Percentiles rank a stretch among this genome's conserved stretches.
Conservation (phyloP, 139 green algal genomes). For the Volvox africanus region DNA sequence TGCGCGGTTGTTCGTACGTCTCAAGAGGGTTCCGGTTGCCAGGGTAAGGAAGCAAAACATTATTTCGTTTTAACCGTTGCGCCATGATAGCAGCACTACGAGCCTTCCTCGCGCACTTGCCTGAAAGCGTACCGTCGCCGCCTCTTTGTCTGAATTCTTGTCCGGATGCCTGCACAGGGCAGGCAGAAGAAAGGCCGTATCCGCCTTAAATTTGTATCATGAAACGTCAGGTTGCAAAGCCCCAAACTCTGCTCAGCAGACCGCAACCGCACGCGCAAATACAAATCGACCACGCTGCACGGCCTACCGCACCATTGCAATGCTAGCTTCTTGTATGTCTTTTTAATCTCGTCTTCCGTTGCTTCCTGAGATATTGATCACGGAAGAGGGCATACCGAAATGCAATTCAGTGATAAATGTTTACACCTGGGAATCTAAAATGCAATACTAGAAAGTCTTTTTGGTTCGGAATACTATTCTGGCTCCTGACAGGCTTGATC, state of each 20-base stretch:
- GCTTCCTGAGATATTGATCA: slow-evolving; percentile 2
- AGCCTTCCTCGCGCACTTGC: neutral
- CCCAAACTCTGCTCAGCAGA: neutral
- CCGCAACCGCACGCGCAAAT: neutral
- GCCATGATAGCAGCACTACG: no score
- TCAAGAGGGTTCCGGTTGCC: no score
- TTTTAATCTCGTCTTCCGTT: slow-evolving; percentile 48
- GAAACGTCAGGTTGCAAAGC: neutral
- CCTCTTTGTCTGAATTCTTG: slow-evolving; percentile 61
- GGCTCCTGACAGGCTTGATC: no score
- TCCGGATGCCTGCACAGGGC: slow-evolving; percentile 62
- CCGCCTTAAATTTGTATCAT: no score
- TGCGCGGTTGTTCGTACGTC: no score
- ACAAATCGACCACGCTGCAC: neutral
- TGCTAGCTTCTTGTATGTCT: slow-evolving; percentile 55
- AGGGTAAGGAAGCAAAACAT: no score
- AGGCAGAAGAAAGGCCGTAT: neutral
- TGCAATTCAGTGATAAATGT: neutral
- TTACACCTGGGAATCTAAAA: neutral
- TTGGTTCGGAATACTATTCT: no score
- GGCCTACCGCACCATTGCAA: slow-evolving; percentile 50
- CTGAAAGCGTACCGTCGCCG: slow-evolving; percentile 55
- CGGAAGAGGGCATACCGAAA: neutral
- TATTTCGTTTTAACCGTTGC: no score
- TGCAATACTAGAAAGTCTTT: no score